phyloP scores from a whole-genome alignment of 2,329 filamentous ascomycete genomes.

The Scopulariopsis brevicaulis region DNA sequence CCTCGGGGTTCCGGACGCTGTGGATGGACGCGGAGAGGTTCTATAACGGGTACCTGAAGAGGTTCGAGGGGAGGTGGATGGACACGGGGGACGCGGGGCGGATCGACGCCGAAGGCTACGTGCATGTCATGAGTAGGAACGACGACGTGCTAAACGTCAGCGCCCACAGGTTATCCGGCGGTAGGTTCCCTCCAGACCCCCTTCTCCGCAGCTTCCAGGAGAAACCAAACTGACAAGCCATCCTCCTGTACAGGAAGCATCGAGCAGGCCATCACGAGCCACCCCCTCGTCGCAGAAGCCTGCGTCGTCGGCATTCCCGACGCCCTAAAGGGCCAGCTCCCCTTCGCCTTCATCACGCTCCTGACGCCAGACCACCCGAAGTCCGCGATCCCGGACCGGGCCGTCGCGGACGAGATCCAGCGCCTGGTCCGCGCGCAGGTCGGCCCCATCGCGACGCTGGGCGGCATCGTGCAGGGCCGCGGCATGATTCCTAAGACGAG shows the following conservation, averaged over 20 bases:
- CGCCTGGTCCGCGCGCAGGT: constrained; percentile 66
- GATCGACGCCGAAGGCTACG: constrained; percentile 63
- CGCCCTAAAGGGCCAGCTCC: constrained; percentile 75
- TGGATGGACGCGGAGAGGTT: constrained; percentile 83
- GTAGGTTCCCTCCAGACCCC: constrained; percentile 29
- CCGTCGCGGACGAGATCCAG: constrained; percentile 53
- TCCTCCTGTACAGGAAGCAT: constrained; percentile 51
- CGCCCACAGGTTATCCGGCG: constrained; percentile 80
- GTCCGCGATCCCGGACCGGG: constrained; percentile 34
- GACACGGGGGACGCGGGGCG: constrained; percentile 88
- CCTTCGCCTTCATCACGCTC: constrained; percentile 73
- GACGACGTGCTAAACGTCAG: constrained; percentile 97
- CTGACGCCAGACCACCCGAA: constrained; percentile 32
- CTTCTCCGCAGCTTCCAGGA: constrained; percentile 4
- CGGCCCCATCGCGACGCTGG: constrained; percentile 74
- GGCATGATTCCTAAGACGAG: constrained; percentile 87
- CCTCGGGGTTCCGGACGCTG: constrained; percentile 74
- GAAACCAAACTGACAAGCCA: neutral
- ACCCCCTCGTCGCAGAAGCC: constrained; percentile 69
- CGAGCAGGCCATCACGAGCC: constrained; percentile 80
- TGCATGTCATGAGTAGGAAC: constrained; percentile 51
- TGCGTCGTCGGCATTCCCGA: constrained; percentile 84
- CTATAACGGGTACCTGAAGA: constrained; percentile 71
- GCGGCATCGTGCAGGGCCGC: constrained; percentile 74
- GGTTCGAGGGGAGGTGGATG: constrained; percentile 73